These are phyloP conservation scores for Colletotrichum karsti DNA, from an alignment of 2,329 filamentous ascomycete genomes.

Conservation along the genomic window DNA sequence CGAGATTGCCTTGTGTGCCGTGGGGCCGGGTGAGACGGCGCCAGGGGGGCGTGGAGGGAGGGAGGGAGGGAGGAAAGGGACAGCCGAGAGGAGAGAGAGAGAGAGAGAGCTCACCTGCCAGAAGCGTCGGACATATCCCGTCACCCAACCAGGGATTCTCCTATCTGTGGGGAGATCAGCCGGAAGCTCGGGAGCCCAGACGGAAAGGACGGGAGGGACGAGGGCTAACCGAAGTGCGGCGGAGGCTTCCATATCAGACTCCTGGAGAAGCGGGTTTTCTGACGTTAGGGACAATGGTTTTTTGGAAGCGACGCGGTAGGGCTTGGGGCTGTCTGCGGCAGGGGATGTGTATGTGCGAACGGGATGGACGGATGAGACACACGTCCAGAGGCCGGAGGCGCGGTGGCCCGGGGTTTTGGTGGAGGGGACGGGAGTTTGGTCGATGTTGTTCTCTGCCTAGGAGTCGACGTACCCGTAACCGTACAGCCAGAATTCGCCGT, in stretches of 20 bases:
- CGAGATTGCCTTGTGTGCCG: background rate
- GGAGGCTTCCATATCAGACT: slow-evolving; percentile 99
- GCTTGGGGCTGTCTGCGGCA: slow-evolving; percentile 3
- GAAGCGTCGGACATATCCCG: slow-evolving; percentile 92
- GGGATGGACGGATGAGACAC: background rate
- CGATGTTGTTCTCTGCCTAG: background rate
- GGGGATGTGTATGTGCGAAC: slow-evolving; percentile 14
- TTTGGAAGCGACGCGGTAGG: too few species aligned
- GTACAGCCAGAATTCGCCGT: slow-evolving; percentile 90
- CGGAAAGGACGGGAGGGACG: background rate
- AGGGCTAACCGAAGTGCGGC: slow-evolving; percentile 84
- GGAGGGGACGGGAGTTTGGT: background rate
- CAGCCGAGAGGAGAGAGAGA: background rate
- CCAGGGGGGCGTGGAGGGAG: background rate
- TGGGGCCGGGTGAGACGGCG: slow-evolving; percentile 18
- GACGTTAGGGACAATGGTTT: slow-evolving; percentile 3
- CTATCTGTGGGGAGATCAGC: slow-evolving; percentile 65
- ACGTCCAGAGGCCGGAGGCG: slow-evolving; percentile 3
- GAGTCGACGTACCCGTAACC: slow-evolving; percentile 81
- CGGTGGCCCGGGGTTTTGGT: background rate
- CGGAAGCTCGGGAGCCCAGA: slow-evolving; percentile 1
- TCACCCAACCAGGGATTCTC: slow-evolving; percentile 88
- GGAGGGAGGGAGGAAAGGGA: slow-evolving; percentile 2
- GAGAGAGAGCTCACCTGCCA: slow-evolving; percentile 82
- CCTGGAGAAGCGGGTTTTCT: slow-evolving; percentile 46